A percentile compares a stretch with the other conserved stretches of the same genome.
Evolutionary conservation across 2,329 filamentous ascomycete genomes (phyloP).

Genomic region (Arthrobotrys pseudoclavata): DNA sequence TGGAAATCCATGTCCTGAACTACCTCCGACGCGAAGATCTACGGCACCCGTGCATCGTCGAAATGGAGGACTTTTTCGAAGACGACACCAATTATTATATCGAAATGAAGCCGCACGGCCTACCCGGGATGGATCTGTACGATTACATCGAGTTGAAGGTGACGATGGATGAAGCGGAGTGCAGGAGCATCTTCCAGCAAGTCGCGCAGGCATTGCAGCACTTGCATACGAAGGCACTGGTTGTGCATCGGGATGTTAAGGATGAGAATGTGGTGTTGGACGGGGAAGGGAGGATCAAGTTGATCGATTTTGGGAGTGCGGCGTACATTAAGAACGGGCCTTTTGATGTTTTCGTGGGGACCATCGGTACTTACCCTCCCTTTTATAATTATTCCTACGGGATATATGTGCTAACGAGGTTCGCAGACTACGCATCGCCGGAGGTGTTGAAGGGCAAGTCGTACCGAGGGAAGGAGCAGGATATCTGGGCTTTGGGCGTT

Average conservation of each 20-base stretch:
- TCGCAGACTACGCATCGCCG: constrained; percentile 93
- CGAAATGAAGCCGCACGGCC: constrained; percentile 94
- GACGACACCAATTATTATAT: constrained; percentile 97
- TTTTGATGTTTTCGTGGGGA: constrained; percentile 98
- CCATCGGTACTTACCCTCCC: constrained; percentile 77
- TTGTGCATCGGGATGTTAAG: constrained; percentile 98
- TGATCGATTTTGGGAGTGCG: constrained; percentile 98
- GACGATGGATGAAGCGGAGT: constrained; percentile 96
- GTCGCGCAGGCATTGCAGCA: constrained; percentile 91
- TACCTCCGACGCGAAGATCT: constrained; percentile 83
- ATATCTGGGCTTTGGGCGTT: constrained; percentile 97
- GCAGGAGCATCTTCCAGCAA: constrained; percentile 93
- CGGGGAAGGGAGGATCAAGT: constrained; percentile 92
- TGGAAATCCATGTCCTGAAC: constrained; percentile 97
- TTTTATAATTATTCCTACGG: constrained; percentile 43
- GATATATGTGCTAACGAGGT: neutral
- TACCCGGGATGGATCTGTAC: constrained; percentile 98
- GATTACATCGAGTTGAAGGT: constrained; percentile 97
- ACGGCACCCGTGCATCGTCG: constrained; percentile 77
- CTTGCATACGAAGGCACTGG: constrained; percentile 87
- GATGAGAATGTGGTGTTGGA: constrained; percentile 98
- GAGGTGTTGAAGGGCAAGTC: constrained; percentile 93
- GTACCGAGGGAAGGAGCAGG: constrained; percentile 95
- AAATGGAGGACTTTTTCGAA: constrained; percentile 81
- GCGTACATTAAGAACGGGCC: constrained; percentile 98